Percentiles rank a stretch among this genome's conserved stretches.
Conservation (phyloP, 129 eudicot species). For the Ambrosia artemisiifolia region DNA sequence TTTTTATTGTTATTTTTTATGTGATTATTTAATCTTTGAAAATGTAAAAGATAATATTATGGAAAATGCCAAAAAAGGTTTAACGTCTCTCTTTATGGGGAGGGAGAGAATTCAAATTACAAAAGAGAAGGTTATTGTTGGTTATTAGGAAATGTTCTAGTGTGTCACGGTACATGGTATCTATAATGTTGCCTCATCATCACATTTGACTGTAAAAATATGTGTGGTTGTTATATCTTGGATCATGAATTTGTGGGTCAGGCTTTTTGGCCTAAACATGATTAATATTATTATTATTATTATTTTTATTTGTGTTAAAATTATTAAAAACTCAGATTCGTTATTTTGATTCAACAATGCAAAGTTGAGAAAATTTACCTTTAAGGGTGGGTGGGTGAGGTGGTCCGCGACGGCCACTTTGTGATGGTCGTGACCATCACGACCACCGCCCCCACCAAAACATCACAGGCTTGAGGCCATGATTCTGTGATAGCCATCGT, state of each 20-base stretch:
- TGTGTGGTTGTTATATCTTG: not conserved
- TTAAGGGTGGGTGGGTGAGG: too few relatives aligned
- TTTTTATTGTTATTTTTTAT: slow-evolving; percentile 1
- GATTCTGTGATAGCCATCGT: too few relatives aligned
- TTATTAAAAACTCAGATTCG: too few relatives aligned
- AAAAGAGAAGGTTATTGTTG: slow-evolving; percentile 7
- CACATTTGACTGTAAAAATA: not conserved
- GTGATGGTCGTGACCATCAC: too few relatives aligned
- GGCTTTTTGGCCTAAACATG: slow-evolving; percentile 23
- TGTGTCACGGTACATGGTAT: slow-evolving; percentile 15
- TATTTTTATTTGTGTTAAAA: too few relatives aligned
- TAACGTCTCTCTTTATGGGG: slow-evolving; percentile 89
- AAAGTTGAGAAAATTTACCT: too few relatives aligned
- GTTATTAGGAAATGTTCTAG: not conserved
- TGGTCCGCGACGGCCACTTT: too few relatives aligned
- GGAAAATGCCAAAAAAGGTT: slow-evolving; percentile 48
- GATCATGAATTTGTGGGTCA: slow-evolving; percentile 26
- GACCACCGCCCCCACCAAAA: too few relatives aligned
- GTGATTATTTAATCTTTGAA: slow-evolving; percentile 8
- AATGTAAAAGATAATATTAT: slow-evolving; percentile 7
- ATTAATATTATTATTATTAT: not conserved
- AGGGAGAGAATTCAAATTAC: slow-evolving; percentile 80
- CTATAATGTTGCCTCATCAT: not conserved
- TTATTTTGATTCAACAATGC: too few relatives aligned
- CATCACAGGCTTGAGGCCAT: too few relatives aligned